Percentiles rank a stretch among this genome's conserved stretches.
phyloP scores from a whole-genome alignment of 1,284 basidiomycete genomes.

The Ceratobasidium sp. region DNA sequence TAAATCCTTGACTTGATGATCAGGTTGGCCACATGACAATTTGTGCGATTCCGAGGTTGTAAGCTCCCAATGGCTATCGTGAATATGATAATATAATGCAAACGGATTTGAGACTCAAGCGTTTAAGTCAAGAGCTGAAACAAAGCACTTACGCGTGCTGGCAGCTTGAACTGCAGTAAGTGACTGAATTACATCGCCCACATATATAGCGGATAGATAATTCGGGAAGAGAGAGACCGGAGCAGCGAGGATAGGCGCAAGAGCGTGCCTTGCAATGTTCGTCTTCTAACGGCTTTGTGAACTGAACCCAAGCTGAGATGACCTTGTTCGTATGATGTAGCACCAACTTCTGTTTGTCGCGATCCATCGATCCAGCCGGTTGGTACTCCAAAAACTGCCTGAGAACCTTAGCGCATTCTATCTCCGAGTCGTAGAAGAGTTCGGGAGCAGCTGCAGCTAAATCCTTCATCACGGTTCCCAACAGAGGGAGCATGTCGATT shows the following conservation, averaged over 20 bases:
- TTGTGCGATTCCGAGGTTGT: too few relatives aligned
- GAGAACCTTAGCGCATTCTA: too few relatives aligned
- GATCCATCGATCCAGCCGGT: too few relatives aligned
- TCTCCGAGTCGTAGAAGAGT: too few relatives aligned
- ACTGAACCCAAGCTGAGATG: background rate
- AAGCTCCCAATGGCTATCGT: too few relatives aligned
- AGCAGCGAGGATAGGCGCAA: slow-evolving; percentile 7
- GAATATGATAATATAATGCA: background rate
- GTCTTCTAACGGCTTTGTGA: background rate
- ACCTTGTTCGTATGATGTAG: background rate
- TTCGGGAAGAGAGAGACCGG: background rate
- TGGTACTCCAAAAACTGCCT: too few relatives aligned
- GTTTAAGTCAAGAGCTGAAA: background rate
- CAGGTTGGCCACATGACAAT: too few relatives aligned
- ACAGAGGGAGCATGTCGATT: too few relatives aligned
- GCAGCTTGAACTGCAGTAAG: background rate
- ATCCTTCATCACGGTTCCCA: too few relatives aligned
- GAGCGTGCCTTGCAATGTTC: background rate
- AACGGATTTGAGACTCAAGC: background rate
- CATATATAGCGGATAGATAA: background rate
- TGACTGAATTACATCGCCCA: background rate
- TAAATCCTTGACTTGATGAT: too few relatives aligned
- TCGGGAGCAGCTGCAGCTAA: too few relatives aligned
- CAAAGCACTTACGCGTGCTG: background rate
- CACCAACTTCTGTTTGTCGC: too few relatives aligned